phyloP scores from a whole-genome alignment of 768 basidiomycete genomes.

The Leccinum uliginosum region DNA sequence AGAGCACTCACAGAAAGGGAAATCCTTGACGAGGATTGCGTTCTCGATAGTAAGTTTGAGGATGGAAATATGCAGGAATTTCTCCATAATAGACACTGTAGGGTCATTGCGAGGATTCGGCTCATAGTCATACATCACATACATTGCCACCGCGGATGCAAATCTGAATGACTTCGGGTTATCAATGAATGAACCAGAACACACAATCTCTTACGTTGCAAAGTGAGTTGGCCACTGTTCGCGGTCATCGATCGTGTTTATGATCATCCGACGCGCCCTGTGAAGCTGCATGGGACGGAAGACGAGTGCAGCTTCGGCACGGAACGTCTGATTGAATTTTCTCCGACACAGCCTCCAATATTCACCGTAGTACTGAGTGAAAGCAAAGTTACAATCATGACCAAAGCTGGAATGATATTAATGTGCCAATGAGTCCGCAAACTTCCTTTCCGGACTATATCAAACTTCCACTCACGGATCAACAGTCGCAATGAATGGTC shows the following conservation, averaged over 20 bases:
- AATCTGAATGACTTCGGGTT: slow-evolving; percentile 14
- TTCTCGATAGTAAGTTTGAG: background rate
- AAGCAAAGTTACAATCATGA: background rate
- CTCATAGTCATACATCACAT: slow-evolving; percentile 2
- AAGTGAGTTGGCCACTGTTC: background rate
- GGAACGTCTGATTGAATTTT: slow-evolving; percentile 19
- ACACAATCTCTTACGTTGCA: background rate
- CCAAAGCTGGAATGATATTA: background rate
- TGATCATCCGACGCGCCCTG: slow-evolving; percentile 8
- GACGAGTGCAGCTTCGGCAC: background rate
- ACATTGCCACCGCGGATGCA: slow-evolving; percentile 28
- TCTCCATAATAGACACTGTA: background rate
- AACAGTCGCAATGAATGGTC: background rate
- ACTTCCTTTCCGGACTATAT: background rate
- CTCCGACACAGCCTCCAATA: slow-evolving; percentile 9
- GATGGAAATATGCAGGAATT: background rate
- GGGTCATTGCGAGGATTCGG: background rate
- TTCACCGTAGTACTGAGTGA: background rate
- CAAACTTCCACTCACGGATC: background rate
- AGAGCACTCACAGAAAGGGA: background rate
- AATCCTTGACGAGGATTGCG: background rate
- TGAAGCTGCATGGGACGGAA: slow-evolving; percentile 18
- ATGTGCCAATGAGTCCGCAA: background rate
- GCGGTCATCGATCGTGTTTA: slow-evolving; percentile 9
- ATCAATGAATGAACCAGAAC: too few relatives aligned